These are phyloP conservation scores for Penicillium thymicola DNA, from an alignment of 2,329 filamentous ascomycete species.

Conservation along the genomic window DNA sequence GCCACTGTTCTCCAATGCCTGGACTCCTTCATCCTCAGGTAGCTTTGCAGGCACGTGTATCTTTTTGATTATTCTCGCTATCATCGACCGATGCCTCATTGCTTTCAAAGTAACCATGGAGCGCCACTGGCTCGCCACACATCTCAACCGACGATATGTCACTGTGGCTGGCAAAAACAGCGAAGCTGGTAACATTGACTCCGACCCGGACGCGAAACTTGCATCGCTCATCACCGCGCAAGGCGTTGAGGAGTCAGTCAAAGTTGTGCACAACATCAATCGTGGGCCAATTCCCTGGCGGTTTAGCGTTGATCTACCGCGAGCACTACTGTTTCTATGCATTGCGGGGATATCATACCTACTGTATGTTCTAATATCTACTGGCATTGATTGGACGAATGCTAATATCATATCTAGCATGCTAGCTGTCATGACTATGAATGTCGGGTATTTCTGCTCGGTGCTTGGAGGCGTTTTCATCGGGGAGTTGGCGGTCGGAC, in stretches of 20 bases:
- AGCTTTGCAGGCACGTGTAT: slow-evolving; percentile 87
- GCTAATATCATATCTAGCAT: slow-evolving; percentile 56
- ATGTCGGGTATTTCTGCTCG: slow-evolving; percentile 79
- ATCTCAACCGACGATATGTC: slow-evolving; percentile 73
- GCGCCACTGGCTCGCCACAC: slow-evolving; percentile 65
- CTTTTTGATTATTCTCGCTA: slow-evolving; percentile 76
- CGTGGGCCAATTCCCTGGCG: slow-evolving; percentile 66
- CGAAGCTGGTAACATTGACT: slow-evolving; percentile 57
- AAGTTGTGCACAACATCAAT: slow-evolving; percentile 62
- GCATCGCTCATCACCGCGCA: slow-evolving; percentile 67
- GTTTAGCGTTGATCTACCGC: slow-evolving; percentile 71
- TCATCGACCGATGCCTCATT: slow-evolving; percentile 66
- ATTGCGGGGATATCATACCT: slow-evolving; percentile 78
- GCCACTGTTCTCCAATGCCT: slow-evolving; percentile 64
- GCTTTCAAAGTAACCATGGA: slow-evolving; percentile 63
- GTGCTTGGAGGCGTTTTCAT: slow-evolving; percentile 76
- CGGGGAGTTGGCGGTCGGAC: slow-evolving; percentile 77
- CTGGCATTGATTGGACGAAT: neutral
- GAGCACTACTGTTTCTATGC: slow-evolving; percentile 67
- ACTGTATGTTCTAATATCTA: slow-evolving; percentile 60
- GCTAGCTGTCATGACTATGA: slow-evolving; percentile 88
- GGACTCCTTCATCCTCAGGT: slow-evolving; percentile 69
- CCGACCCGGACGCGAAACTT: slow-evolving; percentile 61
- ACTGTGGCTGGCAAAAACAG: slow-evolving; percentile 64
- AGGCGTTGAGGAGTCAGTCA: slow-evolving; percentile 76